Conservation (phyloP, 345 rosid species). For the Microthlaspi erraticum region DNA sequence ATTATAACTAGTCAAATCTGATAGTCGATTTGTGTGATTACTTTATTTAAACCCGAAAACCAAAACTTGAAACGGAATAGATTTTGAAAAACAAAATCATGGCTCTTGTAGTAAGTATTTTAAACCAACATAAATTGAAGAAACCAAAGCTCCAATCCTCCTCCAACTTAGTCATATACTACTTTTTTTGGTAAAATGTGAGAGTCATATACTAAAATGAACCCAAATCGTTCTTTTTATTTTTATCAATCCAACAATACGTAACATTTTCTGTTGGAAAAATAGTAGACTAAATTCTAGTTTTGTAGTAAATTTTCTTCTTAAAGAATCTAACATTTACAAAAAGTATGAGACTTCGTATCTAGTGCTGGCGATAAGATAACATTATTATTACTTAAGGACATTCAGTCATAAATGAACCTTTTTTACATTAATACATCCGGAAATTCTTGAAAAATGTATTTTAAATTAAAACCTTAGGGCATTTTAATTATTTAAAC, state of each 20-base stretch:
- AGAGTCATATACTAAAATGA: neutral
- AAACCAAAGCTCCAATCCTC: neutral
- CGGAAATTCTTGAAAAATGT: constrained; percentile 4
- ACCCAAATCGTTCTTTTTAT: neutral
- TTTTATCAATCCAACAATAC: neutral
- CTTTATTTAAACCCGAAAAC: neutral
- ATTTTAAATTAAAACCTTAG: neutral
- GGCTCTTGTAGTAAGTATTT: neutral
- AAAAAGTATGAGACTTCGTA: no score
- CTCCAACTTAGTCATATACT: constrained; percentile 1
- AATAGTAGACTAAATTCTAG: neutral
- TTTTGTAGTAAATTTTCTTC: neutral
- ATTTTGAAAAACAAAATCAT: neutral
- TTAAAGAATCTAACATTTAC: neutral
- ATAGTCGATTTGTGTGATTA: neutral
- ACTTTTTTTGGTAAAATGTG: no score
- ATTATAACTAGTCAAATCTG: neutral
- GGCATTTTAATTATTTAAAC: neutral
- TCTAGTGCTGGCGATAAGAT: neutral
- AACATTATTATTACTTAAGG: neutral
- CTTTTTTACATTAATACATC: neutral
- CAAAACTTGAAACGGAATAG: neutral
- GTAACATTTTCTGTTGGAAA: neutral
- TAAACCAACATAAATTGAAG: neutral
- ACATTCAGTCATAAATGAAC: neutral